Evolutionary conservation across 2,329 filamentous ascomycete species (phyloP).

Genomic region (Westerdykella aurantiaca): DNA sequence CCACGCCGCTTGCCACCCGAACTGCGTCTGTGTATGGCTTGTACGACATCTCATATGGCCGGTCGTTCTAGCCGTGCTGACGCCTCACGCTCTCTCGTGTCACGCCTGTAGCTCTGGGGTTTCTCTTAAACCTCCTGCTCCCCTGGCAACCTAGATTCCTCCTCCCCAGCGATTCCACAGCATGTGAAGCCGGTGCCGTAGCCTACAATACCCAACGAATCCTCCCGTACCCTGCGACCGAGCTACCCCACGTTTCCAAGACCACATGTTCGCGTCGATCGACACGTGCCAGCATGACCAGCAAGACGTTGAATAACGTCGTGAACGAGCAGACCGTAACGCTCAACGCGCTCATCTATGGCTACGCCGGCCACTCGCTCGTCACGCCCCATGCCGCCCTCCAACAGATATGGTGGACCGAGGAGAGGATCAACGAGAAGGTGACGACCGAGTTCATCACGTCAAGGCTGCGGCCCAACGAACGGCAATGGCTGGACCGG

Average conservation of each 20-base stretch:
- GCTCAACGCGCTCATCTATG: slow-evolving; percentile 47
- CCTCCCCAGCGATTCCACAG: slow-evolving; percentile 8
- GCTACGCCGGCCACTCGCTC: slow-evolving; percentile 46
- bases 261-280: slow-evolving; percentile 7
- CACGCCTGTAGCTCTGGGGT: too few relatives aligned
- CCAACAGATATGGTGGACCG: slow-evolving; percentile 64
- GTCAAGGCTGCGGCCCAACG: slow-evolving; percentile 57
- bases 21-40: slow-evolving; percentile 9
- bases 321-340: slow-evolving; percentile 42
- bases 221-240: background rate
- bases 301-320: slow-evolving; percentile 37
- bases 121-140: too few relatives aligned
- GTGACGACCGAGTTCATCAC: slow-evolving; percentile 64
- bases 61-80: slow-evolving; percentile 29
- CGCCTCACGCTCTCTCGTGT: slow-evolving; percentile 6
- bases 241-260: slow-evolving; percentile 6
- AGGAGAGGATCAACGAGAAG: slow-evolving; percentile 61
- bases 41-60: slow-evolving; percentile 26
- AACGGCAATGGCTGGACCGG: slow-evolving; percentile 56
- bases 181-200: too few relatives aligned
- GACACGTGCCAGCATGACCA: slow-evolving; percentile 26
- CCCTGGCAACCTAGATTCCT: background rate
- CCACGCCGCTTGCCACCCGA: slow-evolving; percentile 32
- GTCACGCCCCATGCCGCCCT: slow-evolving; percentile 46
- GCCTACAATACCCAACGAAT: slow-evolving; percentile 7